Base-by-base conservation (phyloP, 2,329 filamentous ascomycete genomes). In the Helicocarpus griseus region DNA sequence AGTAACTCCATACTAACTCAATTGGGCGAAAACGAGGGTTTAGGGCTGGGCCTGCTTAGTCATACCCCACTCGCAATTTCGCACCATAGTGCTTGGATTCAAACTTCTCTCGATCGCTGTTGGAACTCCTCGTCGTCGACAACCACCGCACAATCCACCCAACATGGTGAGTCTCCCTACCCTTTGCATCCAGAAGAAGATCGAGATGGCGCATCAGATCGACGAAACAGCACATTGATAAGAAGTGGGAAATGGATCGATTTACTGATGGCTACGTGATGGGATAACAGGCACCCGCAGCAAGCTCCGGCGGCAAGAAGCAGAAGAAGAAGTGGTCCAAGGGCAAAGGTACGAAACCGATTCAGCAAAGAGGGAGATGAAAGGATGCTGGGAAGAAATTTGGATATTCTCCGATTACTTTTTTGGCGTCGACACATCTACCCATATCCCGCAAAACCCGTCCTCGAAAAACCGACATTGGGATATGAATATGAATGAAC, bases 251-350 rank as follows among this genome's bases (percentile, higher is more conserved):
- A 28, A n/a, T n/a, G n/a, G 24, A 17, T 13, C 9, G 22, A 39
- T 6, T 11, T 31, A 40, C 36, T 49, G 35, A 49, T 26, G 22
- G 31, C 8, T 49, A n/a, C 5, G 5, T 39, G 33, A 49, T 40
- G 22, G 47, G 35, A 29, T 21, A 9, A 39, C 31, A 49, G 47
- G 72, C 72, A 56, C 70, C 72, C 62, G 67, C 72, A 73, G 69
- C 69, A 70, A 62, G 66, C 58, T 59, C 68, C 63, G 71, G 69
- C 61, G 71, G 69, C 67, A 73, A 74, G 69, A 75, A 75, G 67
- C 73, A 75, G 60, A 76, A 76, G 73, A 77, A 77, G 73, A 77
- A 77, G 74, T 77, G 74, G 74, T 77, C 74, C 57, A 77, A 77
- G 72, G 74, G 74, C 67, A 77, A 77, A 70, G 74, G 74, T 77